Evolutionary conservation across 2,329 filamentous ascomycete genomes (phyloP).

Genomic region (Botrytis aclada): DNA sequence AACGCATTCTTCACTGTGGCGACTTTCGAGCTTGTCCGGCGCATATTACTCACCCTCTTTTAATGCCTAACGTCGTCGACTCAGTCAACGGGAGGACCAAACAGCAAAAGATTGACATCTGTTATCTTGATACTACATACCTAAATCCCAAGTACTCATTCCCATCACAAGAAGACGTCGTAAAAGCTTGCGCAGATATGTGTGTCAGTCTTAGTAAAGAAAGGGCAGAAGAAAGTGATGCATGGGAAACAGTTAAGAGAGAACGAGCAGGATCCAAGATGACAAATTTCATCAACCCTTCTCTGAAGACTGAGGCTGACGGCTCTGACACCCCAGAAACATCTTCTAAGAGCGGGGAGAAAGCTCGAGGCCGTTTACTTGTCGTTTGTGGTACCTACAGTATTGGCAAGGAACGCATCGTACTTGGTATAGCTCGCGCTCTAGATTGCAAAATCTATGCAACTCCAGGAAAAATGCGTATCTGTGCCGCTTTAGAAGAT

Average conservation of each 20-base stretch:
- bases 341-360: slow-evolving; percentile 29
- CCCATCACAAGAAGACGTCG: slow-evolving; percentile 82
- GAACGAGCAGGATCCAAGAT: slow-evolving; percentile 56
- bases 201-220: slow-evolving; percentile 75
- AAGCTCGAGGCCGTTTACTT: slow-evolving; percentile 64
- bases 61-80: slow-evolving; percentile 73
- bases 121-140: slow-evolving; percentile 97
- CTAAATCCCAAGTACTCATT: slow-evolving; percentile 95
- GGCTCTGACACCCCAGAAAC: slow-evolving; percentile 30
- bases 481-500: slow-evolving; percentile 83
- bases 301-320: slow-evolving; percentile 30
- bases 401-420: slow-evolving; percentile 96
- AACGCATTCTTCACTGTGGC: slow-evolving; percentile 89
- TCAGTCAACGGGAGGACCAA: slow-evolving; percentile 64
- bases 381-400: slow-evolving; percentile 96
- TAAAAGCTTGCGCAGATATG: slow-evolving; percentile 81
- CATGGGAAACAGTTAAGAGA: slow-evolving; percentile 55
- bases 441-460: slow-evolving; percentile 88
- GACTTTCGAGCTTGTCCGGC: slow-evolving; percentile 89
- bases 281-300: slow-evolving; percentile 55
- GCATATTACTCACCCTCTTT: slow-evolving; percentile 76
- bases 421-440: slow-evolving; percentile 84
- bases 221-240: slow-evolving; percentile 53
- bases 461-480: slow-evolving; percentile 74
- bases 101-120: slow-evolving; percentile 89